Percentiles rank a stretch among this genome's conserved stretches.
phyloP scores from a whole-genome alignment of 768 basidiomycete species.

The Tricholoma bakamatsutake region DNA sequence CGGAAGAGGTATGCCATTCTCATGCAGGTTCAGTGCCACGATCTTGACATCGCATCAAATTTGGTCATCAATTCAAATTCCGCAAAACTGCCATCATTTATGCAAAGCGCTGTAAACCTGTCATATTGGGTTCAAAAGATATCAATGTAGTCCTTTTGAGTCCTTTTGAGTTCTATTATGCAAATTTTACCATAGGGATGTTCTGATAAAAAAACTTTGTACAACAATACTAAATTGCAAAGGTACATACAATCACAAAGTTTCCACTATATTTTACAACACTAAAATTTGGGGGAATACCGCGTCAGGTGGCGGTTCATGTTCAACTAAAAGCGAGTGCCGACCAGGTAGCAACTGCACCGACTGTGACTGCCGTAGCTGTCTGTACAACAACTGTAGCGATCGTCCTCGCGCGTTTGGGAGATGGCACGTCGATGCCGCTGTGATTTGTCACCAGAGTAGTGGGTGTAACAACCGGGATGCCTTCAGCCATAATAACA shows the following conservation, averaged over 20 bases:
- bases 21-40: too few species aligned
- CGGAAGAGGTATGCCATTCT: too few species aligned
- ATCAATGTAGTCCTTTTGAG: too few species aligned
- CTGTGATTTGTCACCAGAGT: conserved; percentile 5
- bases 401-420: conserved; percentile 43
- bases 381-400: conserved; percentile 47
- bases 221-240: background rate
- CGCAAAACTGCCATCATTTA: background rate
- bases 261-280: background rate
- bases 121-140: too few species aligned
- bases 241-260: background rate
- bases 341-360: conserved; percentile 69
- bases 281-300: background rate
- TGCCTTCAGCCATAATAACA: conserved; percentile 8
- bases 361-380: conserved; percentile 55
- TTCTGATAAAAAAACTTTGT: background rate
- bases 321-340: conserved; percentile 59
- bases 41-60: background rate
- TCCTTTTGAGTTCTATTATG: too few species aligned
- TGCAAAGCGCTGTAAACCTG: background rate
- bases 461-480: conserved; percentile 1
- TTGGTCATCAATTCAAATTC: background rate
- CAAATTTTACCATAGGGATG: too few species aligned
- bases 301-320: background rate
- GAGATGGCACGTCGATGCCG: conserved; percentile 24